Conservation (phyloP, 2,329 filamentous ascomycete species). For the Ophiocordyceps camponoti-leonardi region DNA sequence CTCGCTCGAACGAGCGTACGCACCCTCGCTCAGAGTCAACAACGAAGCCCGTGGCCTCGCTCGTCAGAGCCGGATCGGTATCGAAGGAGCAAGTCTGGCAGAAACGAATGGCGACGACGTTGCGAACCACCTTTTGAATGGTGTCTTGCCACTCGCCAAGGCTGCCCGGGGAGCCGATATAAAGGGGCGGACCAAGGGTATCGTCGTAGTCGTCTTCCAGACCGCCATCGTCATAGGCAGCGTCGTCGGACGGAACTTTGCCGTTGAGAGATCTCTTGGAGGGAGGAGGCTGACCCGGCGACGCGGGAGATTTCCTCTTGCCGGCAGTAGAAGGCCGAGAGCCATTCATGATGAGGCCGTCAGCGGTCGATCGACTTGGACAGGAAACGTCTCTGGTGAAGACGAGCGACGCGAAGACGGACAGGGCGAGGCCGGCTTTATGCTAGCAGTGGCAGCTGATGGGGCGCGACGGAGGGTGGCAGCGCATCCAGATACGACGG, state of each 20-base stretch:
- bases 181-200: slow-evolving; percentile 17
- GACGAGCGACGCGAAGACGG: neutral
- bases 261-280: slow-evolving; percentile 24
- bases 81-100: slow-evolving; percentile 97
- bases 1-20: slow-evolving; percentile 15
- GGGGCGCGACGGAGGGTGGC: slow-evolving; percentile 7
- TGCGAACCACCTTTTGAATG: slow-evolving; percentile 84
- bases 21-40: slow-evolving; percentile 81
- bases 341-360: slow-evolving; percentile 23
- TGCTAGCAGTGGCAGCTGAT: neutral
- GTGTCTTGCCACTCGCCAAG: slow-evolving; percentile 77
- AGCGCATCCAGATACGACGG: slow-evolving; percentile 10
- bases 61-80: slow-evolving; percentile 84
- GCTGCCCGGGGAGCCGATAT: slow-evolving; percentile 20
- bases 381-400: too few species aligned
- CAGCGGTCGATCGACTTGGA: neutral
- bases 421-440: neutral
- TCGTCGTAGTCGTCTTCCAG: neutral
- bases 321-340: slow-evolving; percentile 21
- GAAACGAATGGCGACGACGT: slow-evolving; percentile 97
- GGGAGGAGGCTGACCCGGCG: slow-evolving; percentile 18
- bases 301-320: slow-evolving; percentile 34
- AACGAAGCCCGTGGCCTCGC: slow-evolving; percentile 93
- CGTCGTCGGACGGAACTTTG: slow-evolving; percentile 30
- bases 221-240: slow-evolving; percentile 20